Base-by-base conservation (phyloP, 306 rosid genomes). In the Cyamopsis tetragonoloba region DNA sequence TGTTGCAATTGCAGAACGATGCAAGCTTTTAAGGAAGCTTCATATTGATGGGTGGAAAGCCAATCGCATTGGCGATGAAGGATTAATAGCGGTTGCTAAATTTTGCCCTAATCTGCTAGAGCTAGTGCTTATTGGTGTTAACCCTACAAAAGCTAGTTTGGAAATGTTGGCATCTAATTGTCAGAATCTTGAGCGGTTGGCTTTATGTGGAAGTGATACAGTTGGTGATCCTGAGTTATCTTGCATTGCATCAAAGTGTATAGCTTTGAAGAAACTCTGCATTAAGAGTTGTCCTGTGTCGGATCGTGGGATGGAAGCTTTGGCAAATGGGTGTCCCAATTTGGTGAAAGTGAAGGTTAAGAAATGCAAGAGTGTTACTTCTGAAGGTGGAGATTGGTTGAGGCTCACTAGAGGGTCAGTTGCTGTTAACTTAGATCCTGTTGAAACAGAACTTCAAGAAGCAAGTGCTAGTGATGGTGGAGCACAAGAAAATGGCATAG, bases 21-120 rank as follows among this genome's bases (percentile, higher is more conserved):
- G 99, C 62, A 91, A 80, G 80, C 88, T 85, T 6, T 54, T 95
- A 32, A 64, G 99, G 79, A 95, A 95, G 87, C 97, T 95, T 43
- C 96, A 95, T 68, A 82, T 95, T 28, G 99, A 95, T 57, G 99
- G 99, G 12, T 95, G 95, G 96, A 95, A 91, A 66, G 87, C 97
- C 0, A 95, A 95, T 65, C 75, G 97, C 3, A 89, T 95, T 4
- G 97, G 99, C 0, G 99, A 95, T 23, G 92, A 82, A 18, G 97
- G 99, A 13, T 84, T 95, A 73, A 71, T 88, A 13, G 86, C 89
- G 0, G 87, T 95, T 58, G 95, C 99, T 1, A 91, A 79, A 70
- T 72, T 74, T 31, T 95, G 97, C 73, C 83, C 95, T 4, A 88
- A 88, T 69, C 78, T 95, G 23, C 97, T 88, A 74, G 99, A 95